Base-by-base conservation (phyloP, 495 filamentous ascomycete genomes). In the Xylaria venustula region DNA sequence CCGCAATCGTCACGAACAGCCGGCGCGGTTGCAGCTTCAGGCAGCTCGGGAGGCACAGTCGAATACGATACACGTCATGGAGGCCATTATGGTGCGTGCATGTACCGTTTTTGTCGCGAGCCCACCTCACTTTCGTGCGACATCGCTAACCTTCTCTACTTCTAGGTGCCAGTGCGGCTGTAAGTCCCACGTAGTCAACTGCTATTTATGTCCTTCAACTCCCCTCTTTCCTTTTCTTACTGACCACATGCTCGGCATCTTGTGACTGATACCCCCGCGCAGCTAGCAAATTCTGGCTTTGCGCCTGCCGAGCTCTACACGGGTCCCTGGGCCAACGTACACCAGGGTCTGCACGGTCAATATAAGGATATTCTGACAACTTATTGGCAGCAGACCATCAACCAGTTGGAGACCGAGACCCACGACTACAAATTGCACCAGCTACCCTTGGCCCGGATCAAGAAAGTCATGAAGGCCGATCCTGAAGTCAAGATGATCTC, bases 401-500 rank as follows among this genome's bases (percentile, higher is more conserved):
- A 87, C 59, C 90, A 96, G 69, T 85, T 98, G 54, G 94, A 98
- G 77, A 88, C 81, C 41, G 95, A 97, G 64, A 90, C 90, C 36
- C 94, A 98, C 74, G 95, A 98, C 73, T 98, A 97, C 79, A 98
- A 98, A 74, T 80, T 97, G 49, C 94, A 98, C 67, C 94, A 97
- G 74, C 79, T 98, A 32, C 94, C 94, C 2, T 82, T 98, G 48
- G 94, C 94, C 23, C 89, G 94, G 42, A 98, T 98, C 76, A 98
- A 98, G 83, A 98, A 98, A 73, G 94, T 98, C 66, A 98, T 98
- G 94, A 98, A 98, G 76, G 94, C 94, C 2, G 94, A 98, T 65
- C 94, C 94, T 1, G 94, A 98, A 64, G 94, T 98, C 50, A 98
- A 98, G 78, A 98, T 98, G 94, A 98, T 98, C 52, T 97, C 92